Percentiles rank a stretch among this genome's conserved stretches.
Evolutionary conservation across 148 eudicot species (phyloP).

Genomic region (Bassia scoparia): DNA sequence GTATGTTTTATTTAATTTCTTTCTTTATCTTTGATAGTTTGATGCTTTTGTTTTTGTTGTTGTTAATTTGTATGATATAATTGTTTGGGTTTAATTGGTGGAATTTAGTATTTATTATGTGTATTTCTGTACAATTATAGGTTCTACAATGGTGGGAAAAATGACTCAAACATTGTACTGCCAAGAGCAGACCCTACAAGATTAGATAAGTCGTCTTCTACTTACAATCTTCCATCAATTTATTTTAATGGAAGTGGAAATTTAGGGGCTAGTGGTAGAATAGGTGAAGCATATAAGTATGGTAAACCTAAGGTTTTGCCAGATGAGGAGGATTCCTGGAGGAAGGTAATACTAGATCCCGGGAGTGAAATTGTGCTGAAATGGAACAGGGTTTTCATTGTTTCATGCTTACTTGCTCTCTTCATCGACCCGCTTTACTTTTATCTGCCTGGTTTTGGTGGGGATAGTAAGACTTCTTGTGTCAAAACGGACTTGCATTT

Average conservation of each 20-base stretch:
- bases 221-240: slow-evolving; percentile 46
- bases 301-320: slow-evolving; percentile 55
- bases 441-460: slow-evolving; percentile 63
- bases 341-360: slow-evolving; percentile 79
- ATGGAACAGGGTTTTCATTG: slow-evolving; percentile 84
- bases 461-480: slow-evolving; percentile 50
- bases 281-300: slow-evolving; percentile 41
- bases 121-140: slow-evolving; percentile 32
- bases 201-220: slow-evolving; percentile 51
- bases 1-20: slow-evolving; percentile 25
- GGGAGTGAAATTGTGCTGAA: slow-evolving; percentile 81
- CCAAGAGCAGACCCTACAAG: slow-evolving; percentile 43
- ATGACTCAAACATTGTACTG: slow-evolving; percentile 41
- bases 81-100: neutral
- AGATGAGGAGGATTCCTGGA: slow-evolving; percentile 56
- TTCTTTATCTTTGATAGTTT: slow-evolving; percentile 2
- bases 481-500: slow-evolving; percentile 61
- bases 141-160: slow-evolving; percentile 71
- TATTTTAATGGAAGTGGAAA: slow-evolving; percentile 34
- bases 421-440: slow-evolving; percentile 89
- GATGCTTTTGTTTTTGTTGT: neutral
- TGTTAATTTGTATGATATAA: slow-evolving; percentile 10
- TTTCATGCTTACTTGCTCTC: slow-evolving; percentile 78
- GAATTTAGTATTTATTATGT: slow-evolving; percentile 7
- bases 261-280: slow-evolving; percentile 36